phyloP scores from a whole-genome alignment of 768 basidiomycete species.

The Termitomyces sp. region DNA sequence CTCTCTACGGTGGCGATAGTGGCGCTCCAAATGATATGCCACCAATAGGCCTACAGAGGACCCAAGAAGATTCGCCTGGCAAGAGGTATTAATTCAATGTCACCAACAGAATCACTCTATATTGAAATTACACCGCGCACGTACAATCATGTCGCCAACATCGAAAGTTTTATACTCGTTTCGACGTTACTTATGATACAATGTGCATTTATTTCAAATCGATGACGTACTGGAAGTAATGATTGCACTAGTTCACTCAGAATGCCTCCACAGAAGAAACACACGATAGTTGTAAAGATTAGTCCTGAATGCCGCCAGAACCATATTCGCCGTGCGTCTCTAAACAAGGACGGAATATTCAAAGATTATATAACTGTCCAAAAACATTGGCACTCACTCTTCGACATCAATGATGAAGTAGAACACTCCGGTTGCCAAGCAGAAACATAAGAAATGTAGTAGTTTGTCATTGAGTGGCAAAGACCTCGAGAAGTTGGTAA shows the following conservation, averaged over 20 bases:
- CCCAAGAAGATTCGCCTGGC: conserved; percentile 74
- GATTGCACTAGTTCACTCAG: conserved; percentile 81
- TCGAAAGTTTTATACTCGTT: conserved; percentile 66
- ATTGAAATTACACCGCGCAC: conserved; percentile 3
- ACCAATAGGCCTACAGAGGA: conserved; percentile 62
- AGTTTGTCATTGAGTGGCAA: conserved; percentile 77
- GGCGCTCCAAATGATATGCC: conserved; percentile 63
- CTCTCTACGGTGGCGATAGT: conserved; percentile 77
- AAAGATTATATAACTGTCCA: not conserved
- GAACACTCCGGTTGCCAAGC: conserved; percentile 70
- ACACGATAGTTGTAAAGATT: conserved; percentile 62
- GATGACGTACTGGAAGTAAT: conserved; percentile 54
- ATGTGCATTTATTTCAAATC: not conserved
- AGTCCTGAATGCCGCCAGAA: conserved; percentile 75
- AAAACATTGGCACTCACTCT: conserved; percentile 47
- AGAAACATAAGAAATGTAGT: conserved; percentile 74
- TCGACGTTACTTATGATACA: not conserved
- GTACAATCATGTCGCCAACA: conserved; percentile 64
- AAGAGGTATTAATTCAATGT: not conserved
- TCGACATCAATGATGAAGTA: conserved; percentile 88
- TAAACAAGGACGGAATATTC: conserved; percentile 22
- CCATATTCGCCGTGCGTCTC: conserved; percentile 78
- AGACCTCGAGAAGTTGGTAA: conserved; percentile 61
- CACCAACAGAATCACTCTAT: not conserved
- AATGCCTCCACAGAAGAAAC: conserved; percentile 77